Base-by-base conservation (phyloP, 2,329 filamentous ascomycete genomes). In the Colletotrichum sidae region DNA sequence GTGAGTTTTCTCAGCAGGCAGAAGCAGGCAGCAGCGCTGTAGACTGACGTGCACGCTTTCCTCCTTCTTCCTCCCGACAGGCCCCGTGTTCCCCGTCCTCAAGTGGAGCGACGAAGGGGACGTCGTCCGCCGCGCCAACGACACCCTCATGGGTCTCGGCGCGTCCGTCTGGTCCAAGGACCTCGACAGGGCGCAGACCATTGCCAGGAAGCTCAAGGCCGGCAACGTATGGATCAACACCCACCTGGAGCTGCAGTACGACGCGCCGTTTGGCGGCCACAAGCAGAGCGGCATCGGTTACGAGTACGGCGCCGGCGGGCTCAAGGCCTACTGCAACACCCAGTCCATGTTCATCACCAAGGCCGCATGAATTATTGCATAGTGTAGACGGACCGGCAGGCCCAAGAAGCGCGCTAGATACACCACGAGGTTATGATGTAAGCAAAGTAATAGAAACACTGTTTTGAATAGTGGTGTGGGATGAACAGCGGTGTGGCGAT, bases 181-280 rank as follows among this genome's bases (percentile, higher is more conserved):
- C 67, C 62, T 86, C 2, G 76, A 76, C 1, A 77, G 80, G 9
- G 88, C 86, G 0, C 79, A 80, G 44, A 75, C 77, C 8, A 83
- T 90, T 44, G 87, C 84, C 0, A 73, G 80, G 45, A 79, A 83
- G 55, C 73, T 91, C 17, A 83, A 88, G 70, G 82, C 84, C 0
- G 88, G 88, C 2, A 83, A 77, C n/a, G 83, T 90, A 1, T 90
- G 86, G 84, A 83, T 90, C 69, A 90, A 90, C 75, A 79, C 55
- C 10, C 87, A 82, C 69, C 77, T 88, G 69, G 86, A 88, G 71
- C 69, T 74, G 1, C 68, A 71, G 3, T 75, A 75, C 0, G 59
- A 70, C 12, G 75, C 70, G 4, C 76, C 80, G 0, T 82, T 81
- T 56, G 80, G 80, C 1, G 81, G 81, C 3, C 79, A 81, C 55